These are phyloP conservation scores for Gossypium anomalum DNA, from an alignment of 345 rosid species.

Conservation along the genomic window DNA sequence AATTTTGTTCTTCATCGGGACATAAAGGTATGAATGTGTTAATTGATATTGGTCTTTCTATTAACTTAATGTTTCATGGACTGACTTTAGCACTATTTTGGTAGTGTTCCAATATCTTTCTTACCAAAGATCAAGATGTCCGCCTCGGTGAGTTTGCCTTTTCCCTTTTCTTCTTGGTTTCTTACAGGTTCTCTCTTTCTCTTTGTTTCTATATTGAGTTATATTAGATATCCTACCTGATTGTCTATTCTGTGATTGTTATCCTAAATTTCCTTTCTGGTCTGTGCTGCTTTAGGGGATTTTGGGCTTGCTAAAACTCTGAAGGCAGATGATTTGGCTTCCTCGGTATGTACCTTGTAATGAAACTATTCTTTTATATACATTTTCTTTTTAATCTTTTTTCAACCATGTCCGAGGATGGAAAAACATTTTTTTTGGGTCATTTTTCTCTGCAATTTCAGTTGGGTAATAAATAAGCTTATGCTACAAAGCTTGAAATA, in stretches of 20 bases:
- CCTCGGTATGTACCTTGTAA: constrained; percentile 58
- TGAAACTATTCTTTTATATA: background rate
- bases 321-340: constrained; percentile 93
- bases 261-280: constrained; percentile 12
- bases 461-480: background rate
- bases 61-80: constrained; percentile 18
- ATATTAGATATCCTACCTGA: constrained; percentile 8
- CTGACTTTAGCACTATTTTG: constrained; percentile 29
- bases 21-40: constrained; percentile 54
- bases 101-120: constrained; percentile 98
- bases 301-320: constrained; percentile 96
- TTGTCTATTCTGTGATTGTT: background rate
- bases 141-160: constrained; percentile 66
- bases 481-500: background rate
- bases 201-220: constrained; percentile 8
- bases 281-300: constrained; percentile 58
- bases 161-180: background rate
- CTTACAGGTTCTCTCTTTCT: background rate
- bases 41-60: constrained; percentile 13
- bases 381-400: background rate
- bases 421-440: background rate
- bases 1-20: constrained; percentile 94
- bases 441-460: background rate
- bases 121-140: constrained; percentile 91
- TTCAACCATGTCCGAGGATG: constrained; percentile 1